Evolutionary conservation across 2,329 filamentous ascomycete genomes (phyloP).

Genomic region (Mollisiaceae sp.): DNA sequence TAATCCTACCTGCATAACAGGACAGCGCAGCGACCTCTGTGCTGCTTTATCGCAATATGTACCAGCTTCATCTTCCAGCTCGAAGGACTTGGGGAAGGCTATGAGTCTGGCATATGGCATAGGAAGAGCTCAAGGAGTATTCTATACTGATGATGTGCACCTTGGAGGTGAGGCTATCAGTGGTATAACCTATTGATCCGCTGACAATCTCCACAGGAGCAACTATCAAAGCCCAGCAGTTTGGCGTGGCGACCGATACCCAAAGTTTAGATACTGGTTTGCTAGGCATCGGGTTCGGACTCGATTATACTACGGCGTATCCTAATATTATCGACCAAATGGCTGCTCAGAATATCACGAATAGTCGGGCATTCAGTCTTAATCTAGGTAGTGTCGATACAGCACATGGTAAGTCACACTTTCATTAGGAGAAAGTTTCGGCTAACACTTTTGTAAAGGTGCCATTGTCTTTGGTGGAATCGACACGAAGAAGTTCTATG

Average conservation of each 20-base stretch:
- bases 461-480: slow-evolving; percentile 35
- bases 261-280: slow-evolving; percentile 23
- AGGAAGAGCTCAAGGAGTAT: slow-evolving; percentile 13
- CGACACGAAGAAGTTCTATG: slow-evolving; percentile 31
- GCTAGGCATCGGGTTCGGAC: slow-evolving; percentile 25
- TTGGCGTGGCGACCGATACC: slow-evolving; percentile 17
- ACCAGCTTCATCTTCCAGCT: slow-evolving; percentile 4
- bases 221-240: slow-evolving; percentile 15
- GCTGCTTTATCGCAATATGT: slow-evolving; percentile 1
- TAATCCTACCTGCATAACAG: slow-evolving; percentile 10
- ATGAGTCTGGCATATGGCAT: slow-evolving; percentile 18
- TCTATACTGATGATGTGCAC: slow-evolving; percentile 18
- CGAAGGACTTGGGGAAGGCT: slow-evolving; percentile 7
- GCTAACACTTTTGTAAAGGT: slow-evolving; percentile 8
- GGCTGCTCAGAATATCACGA: slow-evolving; percentile 21
- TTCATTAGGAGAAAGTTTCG: neutral
- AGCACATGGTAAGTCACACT: slow-evolving; percentile 18
- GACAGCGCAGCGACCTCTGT: slow-evolving; percentile 12
- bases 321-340: slow-evolving; percentile 29
- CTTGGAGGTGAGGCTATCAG: slow-evolving; percentile 11
- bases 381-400: slow-evolving; percentile 26
- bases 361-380: slow-evolving; percentile 31
- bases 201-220: slow-evolving; percentile 10
- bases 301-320: slow-evolving; percentile 23
- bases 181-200: neutral